Base-by-base conservation (phyloP, 306 rosid species). In the Senna tora region DNA sequence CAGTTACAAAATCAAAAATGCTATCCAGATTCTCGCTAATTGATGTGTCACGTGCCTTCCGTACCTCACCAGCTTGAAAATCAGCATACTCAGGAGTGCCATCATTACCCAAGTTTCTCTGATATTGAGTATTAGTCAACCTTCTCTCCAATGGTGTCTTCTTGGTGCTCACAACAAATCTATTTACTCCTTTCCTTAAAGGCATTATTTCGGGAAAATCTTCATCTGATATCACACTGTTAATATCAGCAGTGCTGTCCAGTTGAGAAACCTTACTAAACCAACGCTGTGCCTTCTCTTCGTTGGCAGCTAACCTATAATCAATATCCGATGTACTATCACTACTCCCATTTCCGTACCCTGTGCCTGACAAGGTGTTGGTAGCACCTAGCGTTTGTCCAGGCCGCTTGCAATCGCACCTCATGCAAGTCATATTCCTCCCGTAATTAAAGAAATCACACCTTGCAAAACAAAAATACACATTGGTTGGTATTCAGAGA, bases 201-300 rank as follows among this genome's bases (percentile, higher is more conserved):
- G 98, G 98, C 96, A 94, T 89, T 83, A 93, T 93, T 85, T 91
- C 97, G 15, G 98, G 98, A 76, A 89, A 93, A 82, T 94, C 97
- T 55, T 89, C 91, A 79, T 94, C 92, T 25, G 87, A 56, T 39
- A 86, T 67, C 34, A 78, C 74, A 70, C 70, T 76, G 68, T 77
- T 83, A 80, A 86, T 83, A 77, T 89, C 92, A 71, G 95, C 79
- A 57, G 76, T 52, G 72, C 77, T 68, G 72, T 88, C 97, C 60
- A 81, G 85, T 83, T 94, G 97, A 78, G 97, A 88, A 83, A 94
- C 84, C 83, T 93, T 93, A 69, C 80, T 85, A 68, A 93, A 93
- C 98, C 98, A 93, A 51, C 89, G 88, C 28, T 81, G 93, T 28
- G 96, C 97, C 84, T 93, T 90, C 91, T 89, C 97, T 81, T 89